These are phyloP conservation scores for Fusarium tuaranense DNA, from an alignment of 2,329 filamentous ascomycete species.

Conservation along the genomic window DNA sequence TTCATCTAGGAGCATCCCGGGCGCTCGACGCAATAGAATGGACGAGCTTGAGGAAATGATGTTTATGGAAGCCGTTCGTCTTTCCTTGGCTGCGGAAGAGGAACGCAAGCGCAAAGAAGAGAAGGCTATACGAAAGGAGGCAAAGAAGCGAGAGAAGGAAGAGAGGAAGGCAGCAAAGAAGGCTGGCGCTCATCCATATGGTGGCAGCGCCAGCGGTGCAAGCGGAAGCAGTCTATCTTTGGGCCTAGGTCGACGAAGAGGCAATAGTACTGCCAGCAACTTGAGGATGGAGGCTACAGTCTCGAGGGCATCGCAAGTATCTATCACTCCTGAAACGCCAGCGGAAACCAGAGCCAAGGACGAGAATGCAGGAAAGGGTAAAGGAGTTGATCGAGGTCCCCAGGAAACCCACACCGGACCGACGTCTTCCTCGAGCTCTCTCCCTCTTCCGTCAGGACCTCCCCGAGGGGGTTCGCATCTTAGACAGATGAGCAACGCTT, in stretches of 20 bases:
- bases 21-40: constrained; percentile 65
- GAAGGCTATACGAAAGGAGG: constrained; percentile 71
- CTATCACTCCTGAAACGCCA: constrained; percentile 40
- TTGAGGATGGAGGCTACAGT: constrained; percentile 67
- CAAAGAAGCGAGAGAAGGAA: constrained; percentile 87
- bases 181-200: constrained; percentile 49
- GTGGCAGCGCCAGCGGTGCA: constrained; percentile 53
- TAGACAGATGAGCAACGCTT: constrained; percentile 87
- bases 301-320: constrained; percentile 55
- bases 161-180: constrained; percentile 83
- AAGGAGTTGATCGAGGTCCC: constrained; percentile 70
- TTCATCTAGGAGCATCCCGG: constrained; percentile 36
- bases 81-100: constrained; percentile 93
- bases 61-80: constrained; percentile 95
- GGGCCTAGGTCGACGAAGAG: constrained; percentile 67
- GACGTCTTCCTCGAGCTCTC: constrained; percentile 51
- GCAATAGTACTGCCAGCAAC: constrained; percentile 71
- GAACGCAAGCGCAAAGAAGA: constrained; percentile 86
- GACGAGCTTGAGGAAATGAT: constrained; percentile 97
- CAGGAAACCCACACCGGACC: constrained; percentile 42
- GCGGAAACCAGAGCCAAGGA: constrained; percentile 46
- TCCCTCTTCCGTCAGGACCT: constrained; percentile 62
- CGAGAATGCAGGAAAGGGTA: constrained; percentile 69
- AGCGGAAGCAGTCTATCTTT: constrained; percentile 76
- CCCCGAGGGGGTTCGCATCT: constrained; percentile 76